Evolutionary conservation across 2,329 filamentous ascomycete genomes (phyloP).

Genomic region (Talaromyces verruculosus): DNA sequence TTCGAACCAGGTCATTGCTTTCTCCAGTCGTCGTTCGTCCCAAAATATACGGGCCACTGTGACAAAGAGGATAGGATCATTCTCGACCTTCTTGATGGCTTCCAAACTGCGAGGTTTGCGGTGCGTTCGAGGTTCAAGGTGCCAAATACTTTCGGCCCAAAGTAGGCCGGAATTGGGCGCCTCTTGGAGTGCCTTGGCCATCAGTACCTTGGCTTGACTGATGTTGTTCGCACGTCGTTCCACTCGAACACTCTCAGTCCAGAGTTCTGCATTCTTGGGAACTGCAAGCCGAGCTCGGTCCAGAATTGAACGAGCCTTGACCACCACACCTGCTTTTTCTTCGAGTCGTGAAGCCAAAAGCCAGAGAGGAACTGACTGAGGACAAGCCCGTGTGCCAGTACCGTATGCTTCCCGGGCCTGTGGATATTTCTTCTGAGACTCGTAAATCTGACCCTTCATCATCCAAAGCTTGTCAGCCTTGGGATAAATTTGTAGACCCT

Average conservation of each 20-base stretch:
- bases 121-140: slow-evolving; percentile 86
- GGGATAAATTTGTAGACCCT: slow-evolving; percentile 84
- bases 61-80: slow-evolving; percentile 83
- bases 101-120: slow-evolving; percentile 88
- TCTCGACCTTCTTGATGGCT: slow-evolving; percentile 95
- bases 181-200: slow-evolving; percentile 91
- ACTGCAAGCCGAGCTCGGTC: slow-evolving; percentile 86
- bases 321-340: slow-evolving; percentile 75
- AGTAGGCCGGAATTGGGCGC: slow-evolving; percentile 83
- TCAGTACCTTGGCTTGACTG: slow-evolving; percentile 81
- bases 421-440: slow-evolving; percentile 72
- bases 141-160: slow-evolving; percentile 94
- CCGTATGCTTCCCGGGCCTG: slow-evolving; percentile 88
- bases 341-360: slow-evolving; percentile 85
- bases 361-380: slow-evolving; percentile 83
- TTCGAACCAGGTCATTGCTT: slow-evolving; percentile 96
- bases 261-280: slow-evolving; percentile 79
- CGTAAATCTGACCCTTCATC: slow-evolving; percentile 98
- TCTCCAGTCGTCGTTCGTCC: slow-evolving; percentile 87
- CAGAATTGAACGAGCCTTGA: slow-evolving; percentile 91
- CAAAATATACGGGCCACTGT: slow-evolving; percentile 95
- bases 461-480: slow-evolving; percentile 89
- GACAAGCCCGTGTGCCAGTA: slow-evolving; percentile 82
- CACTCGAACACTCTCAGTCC: slow-evolving; percentile 90
- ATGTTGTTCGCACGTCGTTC: slow-evolving; percentile 84